phyloP scores from a whole-genome alignment of 352 stramenopile genomes.

The Pythium oligandrum region DNA sequence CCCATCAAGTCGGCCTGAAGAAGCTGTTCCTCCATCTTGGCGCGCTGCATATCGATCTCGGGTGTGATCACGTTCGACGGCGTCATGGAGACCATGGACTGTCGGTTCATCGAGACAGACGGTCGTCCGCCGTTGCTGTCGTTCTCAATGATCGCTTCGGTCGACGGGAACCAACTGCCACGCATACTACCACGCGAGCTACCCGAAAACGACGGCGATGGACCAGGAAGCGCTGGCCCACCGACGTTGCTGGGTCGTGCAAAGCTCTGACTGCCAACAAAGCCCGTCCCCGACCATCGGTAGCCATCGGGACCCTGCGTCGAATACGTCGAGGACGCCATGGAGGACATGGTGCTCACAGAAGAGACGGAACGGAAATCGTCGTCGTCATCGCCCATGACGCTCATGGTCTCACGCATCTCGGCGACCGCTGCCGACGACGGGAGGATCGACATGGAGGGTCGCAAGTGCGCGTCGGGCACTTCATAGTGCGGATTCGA shows the following conservation, averaged over 20 bases:
- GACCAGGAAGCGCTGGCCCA: constrained; percentile 8
- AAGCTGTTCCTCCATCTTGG: constrained; percentile 73
- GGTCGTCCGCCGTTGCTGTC: constrained; percentile 14
- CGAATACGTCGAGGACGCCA: constrained; percentile 34
- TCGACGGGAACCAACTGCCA: constrained; percentile 61
- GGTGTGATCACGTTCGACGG: constrained; percentile 60
- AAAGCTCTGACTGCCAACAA: constrained; percentile 63
- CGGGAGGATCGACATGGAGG: constrained; percentile 62
- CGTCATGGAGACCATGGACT: constrained; percentile 62
- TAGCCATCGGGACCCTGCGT: constrained; percentile 43
- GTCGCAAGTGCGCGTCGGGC: constrained; percentile 45
- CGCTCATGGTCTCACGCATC: constrained; percentile 47
- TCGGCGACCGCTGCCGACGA: constrained; percentile 27
- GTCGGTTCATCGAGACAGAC: constrained; percentile 24
- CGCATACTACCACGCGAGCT: constrained; percentile 20
- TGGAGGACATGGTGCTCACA: constrained; percentile 55
- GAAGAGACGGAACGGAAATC: constrained; percentile 75
- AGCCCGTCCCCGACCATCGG: constrained; percentile 78
- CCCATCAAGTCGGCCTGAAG: constrained; percentile 53
- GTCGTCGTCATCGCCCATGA: constrained; percentile 74
- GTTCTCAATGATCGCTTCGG: constrained; percentile 17
- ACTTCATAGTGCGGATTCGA: constrained; percentile 67
- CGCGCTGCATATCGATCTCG: constrained; percentile 67
- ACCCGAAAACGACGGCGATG: constrained; percentile 26
- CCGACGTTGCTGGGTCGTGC: constrained; percentile 27